Evolutionary conservation across 75 land plant genomes (phyloP).

Genomic region (Pseudotsuga menziesii): DNA sequence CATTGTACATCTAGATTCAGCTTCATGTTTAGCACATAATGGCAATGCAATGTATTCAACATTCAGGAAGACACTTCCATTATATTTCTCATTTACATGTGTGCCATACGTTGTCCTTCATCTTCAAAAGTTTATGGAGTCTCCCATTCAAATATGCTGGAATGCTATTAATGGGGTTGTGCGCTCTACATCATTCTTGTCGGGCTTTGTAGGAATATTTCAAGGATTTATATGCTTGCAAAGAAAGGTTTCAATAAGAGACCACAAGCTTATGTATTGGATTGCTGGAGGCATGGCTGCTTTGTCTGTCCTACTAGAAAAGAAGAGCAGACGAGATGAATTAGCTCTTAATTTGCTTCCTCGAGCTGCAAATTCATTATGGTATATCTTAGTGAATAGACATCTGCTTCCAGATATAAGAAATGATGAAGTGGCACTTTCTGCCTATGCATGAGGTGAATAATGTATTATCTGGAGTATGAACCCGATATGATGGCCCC

Average conservation of each 20-base stretch:
- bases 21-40: constrained; percentile 74
- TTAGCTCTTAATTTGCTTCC: constrained; percentile 95
- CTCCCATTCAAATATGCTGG: constrained; percentile 77
- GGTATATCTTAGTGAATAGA: constrained; percentile 90
- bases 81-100: constrained; percentile 94
- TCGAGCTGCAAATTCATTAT: constrained; percentile 89
- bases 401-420: constrained; percentile 79
- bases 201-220: constrained; percentile 90
- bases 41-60: constrained; percentile 69
- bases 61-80: constrained; percentile 94
- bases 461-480: constrained; percentile 90
- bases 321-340: constrained; percentile 80
- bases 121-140: constrained; percentile 3
- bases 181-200: constrained; percentile 91
- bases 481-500: constrained; percentile 99
- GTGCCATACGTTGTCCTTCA: constrained; percentile 89
- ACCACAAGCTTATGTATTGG: constrained; percentile 88
- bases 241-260: constrained; percentile 75
- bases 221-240: constrained; percentile 87
- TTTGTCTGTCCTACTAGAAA: constrained; percentile 81
- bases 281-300: constrained; percentile 77
- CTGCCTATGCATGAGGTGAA: constrained; percentile 88
- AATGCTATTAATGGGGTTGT: constrained; percentile 73
- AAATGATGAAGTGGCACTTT: constrained; percentile 91
- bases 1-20: constrained; percentile 66